A percentile compares a stretch with the other conserved stretches of the same genome.
phyloP scores from a whole-genome alignment of 305 asterid species.

The Solanum chacoense region DNA sequence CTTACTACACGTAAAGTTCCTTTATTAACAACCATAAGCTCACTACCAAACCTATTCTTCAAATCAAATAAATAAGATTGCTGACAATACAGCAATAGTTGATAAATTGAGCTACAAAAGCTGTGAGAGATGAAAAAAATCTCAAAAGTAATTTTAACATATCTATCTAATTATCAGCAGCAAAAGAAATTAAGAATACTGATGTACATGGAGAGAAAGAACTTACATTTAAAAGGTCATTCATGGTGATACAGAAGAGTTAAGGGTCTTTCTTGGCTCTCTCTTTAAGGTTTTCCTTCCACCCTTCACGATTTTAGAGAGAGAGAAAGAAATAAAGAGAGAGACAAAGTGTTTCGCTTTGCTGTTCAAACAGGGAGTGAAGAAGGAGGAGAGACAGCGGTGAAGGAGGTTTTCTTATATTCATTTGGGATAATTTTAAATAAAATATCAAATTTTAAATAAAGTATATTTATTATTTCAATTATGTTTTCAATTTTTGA shows the following conservation, averaged over 20 bases:
- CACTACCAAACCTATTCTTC: not conserved
- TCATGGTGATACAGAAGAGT: constrained; percentile 34
- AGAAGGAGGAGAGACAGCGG: not conserved
- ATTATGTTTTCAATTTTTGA: too few species aligned
- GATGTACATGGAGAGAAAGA: not conserved
- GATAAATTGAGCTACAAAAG: not conserved
- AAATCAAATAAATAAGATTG: not conserved
- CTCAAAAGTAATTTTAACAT: not conserved
- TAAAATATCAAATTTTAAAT: not conserved
- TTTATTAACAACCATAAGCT: not conserved
- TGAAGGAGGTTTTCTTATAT: not conserved
- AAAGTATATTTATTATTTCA: not conserved
- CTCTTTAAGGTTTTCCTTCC: constrained; percentile 8
- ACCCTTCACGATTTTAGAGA: not conserved
- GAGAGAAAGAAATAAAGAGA: not conserved
- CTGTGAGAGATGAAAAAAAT: not conserved
- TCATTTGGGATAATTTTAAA: too few species aligned
- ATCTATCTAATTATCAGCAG: not conserved
- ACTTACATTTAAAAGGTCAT: constrained; percentile 48
- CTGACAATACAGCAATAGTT: not conserved
- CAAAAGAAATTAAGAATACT: not conserved
- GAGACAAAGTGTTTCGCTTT: not conserved
- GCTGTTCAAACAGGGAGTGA: not conserved
- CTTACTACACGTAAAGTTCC: not conserved
- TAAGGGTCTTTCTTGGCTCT: not conserved